phyloP scores from a whole-genome alignment of 2,329 filamentous ascomycete species.

The Colletotrichum salicis region DNA sequence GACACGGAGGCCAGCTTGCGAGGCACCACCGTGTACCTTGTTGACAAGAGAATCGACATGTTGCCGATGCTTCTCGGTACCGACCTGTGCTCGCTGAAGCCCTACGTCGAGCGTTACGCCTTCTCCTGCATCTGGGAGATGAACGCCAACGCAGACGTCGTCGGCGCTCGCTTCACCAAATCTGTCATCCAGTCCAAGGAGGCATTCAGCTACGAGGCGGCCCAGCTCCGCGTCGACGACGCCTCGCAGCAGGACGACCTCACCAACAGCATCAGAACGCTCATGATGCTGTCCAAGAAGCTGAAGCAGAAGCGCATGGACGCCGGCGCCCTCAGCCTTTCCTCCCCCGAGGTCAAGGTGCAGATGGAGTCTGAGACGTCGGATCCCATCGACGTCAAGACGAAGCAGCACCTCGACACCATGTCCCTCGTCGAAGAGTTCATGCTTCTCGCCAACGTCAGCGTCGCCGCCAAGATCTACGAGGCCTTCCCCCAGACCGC shows the following conservation, averaged over 20 bases:
- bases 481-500: slow-evolving; percentile 94
- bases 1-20: slow-evolving; percentile 93
- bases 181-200: slow-evolving; percentile 97
- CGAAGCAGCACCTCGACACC: slow-evolving; percentile 91
- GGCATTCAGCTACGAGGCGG: slow-evolving; percentile 97
- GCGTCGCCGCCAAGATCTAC: slow-evolving; percentile 90
- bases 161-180: slow-evolving; percentile 90
- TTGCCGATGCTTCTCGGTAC: slow-evolving; percentile 95
- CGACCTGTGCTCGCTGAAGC: slow-evolving; percentile 95
- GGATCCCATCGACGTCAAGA: slow-evolving; percentile 95
- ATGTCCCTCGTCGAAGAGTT: slow-evolving; percentile 99
- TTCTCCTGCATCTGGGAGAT: slow-evolving; percentile 93
- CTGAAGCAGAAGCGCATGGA: slow-evolving; percentile 96
- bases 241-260: slow-evolving; percentile 86
- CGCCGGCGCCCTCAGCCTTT: slow-evolving; percentile 92
- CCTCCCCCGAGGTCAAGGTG: slow-evolving; percentile 97
- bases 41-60: slow-evolving; percentile 99
- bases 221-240: slow-evolving; percentile 94
- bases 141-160: slow-evolving; percentile 83
- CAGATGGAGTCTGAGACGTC: slow-evolving; percentile 96
- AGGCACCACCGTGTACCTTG: slow-evolving; percentile 95
- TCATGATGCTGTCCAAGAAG: slow-evolving; percentile 90
- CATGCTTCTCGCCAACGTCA: slow-evolving; percentile 98
- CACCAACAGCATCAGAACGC: slow-evolving; percentile 86
- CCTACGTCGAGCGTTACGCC: slow-evolving; percentile 93